Base-by-base conservation (phyloP, 805 yeast species). In the Candida nitratophila region DNA sequence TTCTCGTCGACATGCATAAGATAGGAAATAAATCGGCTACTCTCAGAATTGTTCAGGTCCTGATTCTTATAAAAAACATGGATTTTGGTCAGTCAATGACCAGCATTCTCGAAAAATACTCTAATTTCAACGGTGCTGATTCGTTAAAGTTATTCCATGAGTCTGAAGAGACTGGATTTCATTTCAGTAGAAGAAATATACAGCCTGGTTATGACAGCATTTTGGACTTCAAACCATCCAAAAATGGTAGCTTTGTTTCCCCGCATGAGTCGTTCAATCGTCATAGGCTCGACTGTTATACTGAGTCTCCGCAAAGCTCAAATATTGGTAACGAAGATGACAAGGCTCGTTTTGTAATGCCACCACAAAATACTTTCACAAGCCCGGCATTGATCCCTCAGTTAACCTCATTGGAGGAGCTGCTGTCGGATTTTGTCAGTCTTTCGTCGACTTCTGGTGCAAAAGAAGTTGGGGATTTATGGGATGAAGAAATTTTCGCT, bases 1-100 rank as follows among this genome's bases (percentile, higher is more conserved):
- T 82, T 1, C 78, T 82, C 50, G 76, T 83, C 2, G 74, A 72
- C 48, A 81, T 82, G 87, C 73, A 79, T 51, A 73, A 74, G 39
- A 61, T 80, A 41, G 86, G 86, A 0, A 82, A 82, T 53, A 78
- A 79, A 50, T 86, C 86, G 1, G 87, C 88, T 0, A 82, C 81
- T 12, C 57, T 81, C 21, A 68, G 88, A 55, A 65, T 83, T 45
- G 81, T 81, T 0, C 88, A 82, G 50, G 57, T 83, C 22, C 63
- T 83, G 44, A 17, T 16, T 2, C 26, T 48, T 8, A 35, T 46
- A 1, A 7, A 10, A 7, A 32, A 29, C 11, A 15, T 48, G 16
- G 50, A 48, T 43, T 20, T 32, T 30, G 35, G 44, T 9, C 30
- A 33, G 2, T 20, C 42, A 10, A 30, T 41, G 31, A 32, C 47